Evolutionary conservation across 2,329 filamentous ascomycete genomes (phyloP), one percentile per base, ranked within the genome.

Genomic region (Ophiostoma ips): DNA sequence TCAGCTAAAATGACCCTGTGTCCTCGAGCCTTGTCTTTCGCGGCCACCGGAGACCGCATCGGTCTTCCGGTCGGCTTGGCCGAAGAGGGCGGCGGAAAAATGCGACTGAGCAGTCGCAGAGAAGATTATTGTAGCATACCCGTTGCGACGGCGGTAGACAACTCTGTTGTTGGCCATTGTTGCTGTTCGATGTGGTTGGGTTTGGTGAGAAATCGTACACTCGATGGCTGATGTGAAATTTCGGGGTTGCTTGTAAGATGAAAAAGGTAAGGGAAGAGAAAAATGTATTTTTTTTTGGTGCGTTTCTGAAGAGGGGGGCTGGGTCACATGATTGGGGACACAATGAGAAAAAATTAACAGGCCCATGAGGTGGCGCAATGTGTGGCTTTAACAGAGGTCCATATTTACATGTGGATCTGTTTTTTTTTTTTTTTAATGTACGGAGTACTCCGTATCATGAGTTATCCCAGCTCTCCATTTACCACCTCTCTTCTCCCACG

Each of bases 131-230:
- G 46, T 34, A 33, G 81, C 83, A 73, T 79, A 87, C 83, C 79
- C 78, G 75, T 87, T 87, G 69, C 83, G 81, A 69, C 83, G 81
- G 72, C 83, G 81, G 77, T 84, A 80, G 64, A 74, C 77, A 61
- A 79, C 74, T 68, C 76, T 67, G 65, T 75, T 70, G 68, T 71
- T 66, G 60, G 70, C 67, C 76, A 79, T 79, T 70, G 66, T 76
- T 70, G 66, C 70, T 67, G 66, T 62, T 66, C 63, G 57, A 56
- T 59, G 54, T 58, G 58, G 58, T 61, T 58, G 58, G 56, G 55
- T 43, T 43, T 51, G 47, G 18, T 40, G 34, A 35, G 40, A 51
- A 51, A 35, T 43, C 46, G 18, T 12, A 13, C 11, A 33, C 12
- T 31, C 28, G 43, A 19, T 45, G 43, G 31, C 43, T 41, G 49